Conservation (phyloP, 179 eudicot species). For the Silene noctiflora region DNA sequence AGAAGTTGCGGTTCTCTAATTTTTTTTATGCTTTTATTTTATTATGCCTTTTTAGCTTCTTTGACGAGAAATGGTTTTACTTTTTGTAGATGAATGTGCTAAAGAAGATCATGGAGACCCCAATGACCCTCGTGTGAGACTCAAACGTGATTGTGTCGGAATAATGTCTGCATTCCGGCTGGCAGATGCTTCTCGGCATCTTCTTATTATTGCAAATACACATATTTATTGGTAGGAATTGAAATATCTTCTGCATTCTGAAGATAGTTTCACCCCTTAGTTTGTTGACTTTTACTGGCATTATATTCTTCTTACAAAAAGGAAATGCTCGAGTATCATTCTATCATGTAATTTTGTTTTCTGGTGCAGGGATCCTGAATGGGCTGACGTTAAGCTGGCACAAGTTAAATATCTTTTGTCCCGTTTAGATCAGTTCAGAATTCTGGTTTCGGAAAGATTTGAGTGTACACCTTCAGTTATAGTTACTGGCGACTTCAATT, state of each 20-base stretch:
- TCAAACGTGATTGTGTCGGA: constrained; percentile 95
- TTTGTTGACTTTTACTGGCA: neutral
- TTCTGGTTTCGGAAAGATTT: constrained; percentile 47
- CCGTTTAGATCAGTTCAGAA: constrained; percentile 57
- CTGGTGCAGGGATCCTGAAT: constrained; percentile 82
- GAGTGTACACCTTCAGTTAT: constrained; percentile 65
- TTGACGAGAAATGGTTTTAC: constrained; percentile 31
- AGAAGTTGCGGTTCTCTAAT: neutral
- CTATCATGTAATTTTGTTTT: neutral
- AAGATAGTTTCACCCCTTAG: neutral
- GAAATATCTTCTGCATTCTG: neutral
- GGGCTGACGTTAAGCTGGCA: constrained; percentile 93
- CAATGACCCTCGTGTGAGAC: constrained; percentile 80
- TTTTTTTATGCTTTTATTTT: too few species aligned
- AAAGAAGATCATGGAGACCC: constrained; percentile 61
- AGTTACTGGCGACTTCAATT: constrained; percentile 92
- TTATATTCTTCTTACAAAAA: neutral
- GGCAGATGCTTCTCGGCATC: constrained; percentile 48
- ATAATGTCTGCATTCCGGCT: constrained; percentile 79
- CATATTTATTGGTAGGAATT: constrained; percentile 74
- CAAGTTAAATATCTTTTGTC: constrained; percentile 81
- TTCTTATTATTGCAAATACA: constrained; percentile 78
- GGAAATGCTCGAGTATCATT: constrained; percentile 2
- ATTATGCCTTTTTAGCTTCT: constrained; percentile 11
- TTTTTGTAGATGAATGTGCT: constrained; percentile 29